These are phyloP conservation scores for Nakaseomyces delphensis DNA, from an alignment of 1,139 yeast genomes.

Conservation along the genomic window DNA sequence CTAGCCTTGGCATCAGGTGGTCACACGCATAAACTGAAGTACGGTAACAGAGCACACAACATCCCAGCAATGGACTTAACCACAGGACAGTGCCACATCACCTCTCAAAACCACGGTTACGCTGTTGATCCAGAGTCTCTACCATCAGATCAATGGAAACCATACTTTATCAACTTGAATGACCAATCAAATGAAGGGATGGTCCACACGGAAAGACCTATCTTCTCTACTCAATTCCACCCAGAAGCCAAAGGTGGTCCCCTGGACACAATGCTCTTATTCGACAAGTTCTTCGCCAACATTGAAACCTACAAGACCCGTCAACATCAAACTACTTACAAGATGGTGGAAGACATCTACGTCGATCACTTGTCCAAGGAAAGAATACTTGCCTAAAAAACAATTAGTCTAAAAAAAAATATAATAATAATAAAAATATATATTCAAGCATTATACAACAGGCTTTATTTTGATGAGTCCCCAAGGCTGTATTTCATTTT, in stretches of 20 bases:
- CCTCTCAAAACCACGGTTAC: constrained; percentile 97
- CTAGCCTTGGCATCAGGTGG: constrained; percentile 94
- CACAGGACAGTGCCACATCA: constrained; percentile 90
- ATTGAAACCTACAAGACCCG: constrained; percentile 45
- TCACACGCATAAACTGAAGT: constrained; percentile 81
- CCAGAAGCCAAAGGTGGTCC: constrained; percentile 99
- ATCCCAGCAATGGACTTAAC: constrained; percentile 88
- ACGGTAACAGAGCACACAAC: constrained; percentile 98
- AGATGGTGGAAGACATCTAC: constrained; percentile 2
- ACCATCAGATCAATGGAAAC: constrained; percentile 60
- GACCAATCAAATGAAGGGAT: constrained; percentile 96
- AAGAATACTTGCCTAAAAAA: constrained; percentile 43
- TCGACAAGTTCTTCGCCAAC: constrained; percentile 77
- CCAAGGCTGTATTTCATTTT: background rate
- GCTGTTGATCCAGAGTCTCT: constrained; percentile 84
- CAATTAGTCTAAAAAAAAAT: background rate
- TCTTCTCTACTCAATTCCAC: constrained; percentile 94
- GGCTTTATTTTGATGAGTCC: too few relatives aligned
- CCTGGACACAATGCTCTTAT: constrained; percentile 77
- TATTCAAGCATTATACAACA: background rate
- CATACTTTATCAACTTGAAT: constrained; percentile 83
- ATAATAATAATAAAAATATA: background rate
- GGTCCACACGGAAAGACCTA: constrained; percentile 78
- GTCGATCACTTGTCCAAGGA: constrained; percentile 65
- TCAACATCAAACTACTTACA: constrained; percentile 43